phyloP scores from a whole-genome alignment of 495 filamentous ascomycete genomes.

The Darksidea phi region DNA sequence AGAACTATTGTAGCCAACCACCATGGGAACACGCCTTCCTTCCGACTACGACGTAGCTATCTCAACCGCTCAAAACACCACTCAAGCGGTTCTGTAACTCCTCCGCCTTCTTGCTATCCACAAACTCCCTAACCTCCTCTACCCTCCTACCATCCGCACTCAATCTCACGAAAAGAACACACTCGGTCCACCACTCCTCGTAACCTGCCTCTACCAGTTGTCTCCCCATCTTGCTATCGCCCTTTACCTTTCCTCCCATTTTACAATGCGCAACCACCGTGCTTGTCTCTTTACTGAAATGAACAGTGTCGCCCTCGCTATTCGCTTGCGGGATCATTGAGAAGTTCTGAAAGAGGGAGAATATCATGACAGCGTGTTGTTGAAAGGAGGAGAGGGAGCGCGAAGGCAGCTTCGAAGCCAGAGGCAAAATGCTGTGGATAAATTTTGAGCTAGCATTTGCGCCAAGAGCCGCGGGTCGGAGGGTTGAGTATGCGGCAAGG shows the following conservation, averaged over 20 bases:
- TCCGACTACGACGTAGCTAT: too few relatives aligned
- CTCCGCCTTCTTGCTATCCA: constrained; percentile 34
- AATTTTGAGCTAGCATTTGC: constrained; percentile 13
- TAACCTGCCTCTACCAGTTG: constrained; percentile 11
- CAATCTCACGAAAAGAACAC: constrained; percentile 25
- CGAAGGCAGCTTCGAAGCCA: constrained; percentile 7
- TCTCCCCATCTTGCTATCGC: constrained; percentile 16
- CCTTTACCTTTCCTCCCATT: constrained; percentile 28
- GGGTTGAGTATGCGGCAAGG: constrained; percentile 15
- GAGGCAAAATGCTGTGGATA: constrained; percentile 18
- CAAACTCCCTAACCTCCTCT: constrained; percentile 36
- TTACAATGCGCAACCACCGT: constrained; percentile 32
- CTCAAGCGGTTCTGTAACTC: constrained; percentile 37
- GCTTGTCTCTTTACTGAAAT: constrained; percentile 14
- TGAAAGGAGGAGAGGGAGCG: constrained; percentile 7
- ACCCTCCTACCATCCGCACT: constrained; percentile 17
- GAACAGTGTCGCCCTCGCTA: not conserved
- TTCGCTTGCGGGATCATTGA: constrained; percentile 18
- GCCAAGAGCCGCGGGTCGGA: constrained; percentile 11
- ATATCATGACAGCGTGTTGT: constrained; percentile 21
- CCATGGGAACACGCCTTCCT: too few relatives aligned
- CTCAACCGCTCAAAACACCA: constrained; percentile 24
- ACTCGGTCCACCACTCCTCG: constrained; percentile 29
- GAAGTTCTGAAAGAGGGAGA: constrained; percentile 28
- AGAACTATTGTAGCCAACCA: too few relatives aligned